phyloP scores from a whole-genome alignment of 805 yeast species.

The Saturnispora saitoi region DNA sequence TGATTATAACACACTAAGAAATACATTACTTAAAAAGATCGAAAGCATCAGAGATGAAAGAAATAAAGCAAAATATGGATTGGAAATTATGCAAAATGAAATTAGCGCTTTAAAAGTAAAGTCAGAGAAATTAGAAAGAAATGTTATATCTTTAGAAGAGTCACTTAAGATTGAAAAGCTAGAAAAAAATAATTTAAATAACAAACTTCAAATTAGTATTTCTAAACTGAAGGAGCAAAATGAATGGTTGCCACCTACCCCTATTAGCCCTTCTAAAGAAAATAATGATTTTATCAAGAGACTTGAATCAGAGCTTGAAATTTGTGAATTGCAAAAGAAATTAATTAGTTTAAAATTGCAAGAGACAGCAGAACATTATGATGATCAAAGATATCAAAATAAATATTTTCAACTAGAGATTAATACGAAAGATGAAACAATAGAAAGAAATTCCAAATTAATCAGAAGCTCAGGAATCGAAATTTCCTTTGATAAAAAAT shows the following conservation, averaged over 20 bases:
- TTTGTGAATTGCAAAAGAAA: constrained; percentile 34
- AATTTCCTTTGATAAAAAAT: neutral
- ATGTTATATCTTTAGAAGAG: constrained; percentile 2
- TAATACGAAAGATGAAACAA: constrained; percentile 14
- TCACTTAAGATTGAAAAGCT: constrained; percentile 1
- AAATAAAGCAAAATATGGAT: neutral
- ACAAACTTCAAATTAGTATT: constrained; percentile 5
- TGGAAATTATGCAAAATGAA: neutral
- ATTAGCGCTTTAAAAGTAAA: neutral
- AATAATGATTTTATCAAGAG: neutral
- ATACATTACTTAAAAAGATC: constrained; percentile 23
- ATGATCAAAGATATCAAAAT: constrained; percentile 30
- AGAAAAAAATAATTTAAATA: constrained; percentile 3
- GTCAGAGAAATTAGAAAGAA: constrained; percentile 4
- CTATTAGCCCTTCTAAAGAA: constrained; percentile 18
- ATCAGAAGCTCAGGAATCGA: constrained; percentile 19
- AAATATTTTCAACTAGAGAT: constrained; percentile 24
- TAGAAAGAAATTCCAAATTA: constrained; percentile 9
- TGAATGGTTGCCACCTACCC: constrained; percentile 19
- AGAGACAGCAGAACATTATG: constrained; percentile 31
- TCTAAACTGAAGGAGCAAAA: constrained; percentile 15
- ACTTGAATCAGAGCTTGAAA: constrained; percentile 11
- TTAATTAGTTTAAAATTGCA: constrained; percentile 40
- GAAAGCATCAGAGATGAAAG: constrained; percentile 11
- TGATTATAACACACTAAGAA: constrained; percentile 28